Evolutionary conservation across 345 rosid species (phyloP).

Genomic region (Garcia nutans): DNA sequence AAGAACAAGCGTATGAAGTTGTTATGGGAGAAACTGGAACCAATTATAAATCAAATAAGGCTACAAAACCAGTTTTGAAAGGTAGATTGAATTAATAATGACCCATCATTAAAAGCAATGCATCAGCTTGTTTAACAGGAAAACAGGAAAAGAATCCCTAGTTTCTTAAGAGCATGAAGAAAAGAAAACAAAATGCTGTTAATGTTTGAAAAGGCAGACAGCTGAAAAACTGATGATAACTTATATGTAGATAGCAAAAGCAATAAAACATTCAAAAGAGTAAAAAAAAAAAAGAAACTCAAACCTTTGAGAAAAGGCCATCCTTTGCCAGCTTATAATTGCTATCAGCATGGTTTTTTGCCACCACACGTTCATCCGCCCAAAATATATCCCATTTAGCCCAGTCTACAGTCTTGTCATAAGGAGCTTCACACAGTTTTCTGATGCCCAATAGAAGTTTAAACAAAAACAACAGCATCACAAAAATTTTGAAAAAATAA

Average conservation of each 20-base stretch:
- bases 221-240: background rate
- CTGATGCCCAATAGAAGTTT: conserved; percentile 44
- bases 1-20: too few relatives aligned
- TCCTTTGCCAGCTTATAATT: conserved; percentile 86
- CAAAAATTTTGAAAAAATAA: conserved; percentile 14
- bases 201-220: background rate
- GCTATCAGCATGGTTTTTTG: conserved; percentile 77
- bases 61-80: background rate
- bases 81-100: background rate
- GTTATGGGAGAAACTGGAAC: too few relatives aligned
- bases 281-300: background rate
- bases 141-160: background rate
- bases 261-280: background rate
- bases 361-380: conserved; percentile 84
- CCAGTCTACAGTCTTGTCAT: conserved; percentile 86
- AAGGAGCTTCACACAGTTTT: conserved; percentile 78
- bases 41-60: too few relatives aligned
- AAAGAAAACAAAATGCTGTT: background rate
- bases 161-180: background rate
- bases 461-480: conserved; percentile 28
- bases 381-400: conserved; percentile 80
- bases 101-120: background rate
- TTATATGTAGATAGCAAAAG: background rate
- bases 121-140: background rate
- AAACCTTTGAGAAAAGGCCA: conserved; percentile 69